These are phyloP conservation scores for Syzygium aromaticum DNA, from an alignment of 345 rosid genomes.

Conservation along the genomic window DNA sequence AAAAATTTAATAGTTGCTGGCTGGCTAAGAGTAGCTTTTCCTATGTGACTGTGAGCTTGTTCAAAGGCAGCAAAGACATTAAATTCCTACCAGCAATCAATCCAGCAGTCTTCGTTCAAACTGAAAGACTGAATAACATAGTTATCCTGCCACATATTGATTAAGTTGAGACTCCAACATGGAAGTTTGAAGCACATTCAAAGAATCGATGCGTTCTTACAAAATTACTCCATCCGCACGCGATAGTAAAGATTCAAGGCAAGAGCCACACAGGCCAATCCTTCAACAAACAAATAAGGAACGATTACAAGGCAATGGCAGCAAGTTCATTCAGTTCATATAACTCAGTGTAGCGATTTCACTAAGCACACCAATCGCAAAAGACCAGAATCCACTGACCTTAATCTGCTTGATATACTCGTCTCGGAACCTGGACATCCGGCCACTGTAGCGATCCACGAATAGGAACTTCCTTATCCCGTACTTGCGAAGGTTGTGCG, in stretches of 20 bases:
- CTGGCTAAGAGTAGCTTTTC: not conserved
- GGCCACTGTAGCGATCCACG: slow-evolving; percentile 60
- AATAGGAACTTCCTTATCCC: slow-evolving; percentile 66
- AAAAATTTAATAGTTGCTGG: not conserved
- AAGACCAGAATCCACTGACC: slow-evolving; percentile 24
- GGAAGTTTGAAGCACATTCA: not conserved
- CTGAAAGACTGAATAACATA: not conserved
- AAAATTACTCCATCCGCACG: not conserved
- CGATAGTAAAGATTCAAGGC: not conserved
- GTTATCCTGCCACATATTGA: not conserved
- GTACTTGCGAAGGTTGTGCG: slow-evolving; percentile 74
- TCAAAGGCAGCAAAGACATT: not conserved
- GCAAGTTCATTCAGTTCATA: not conserved
- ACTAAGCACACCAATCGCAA: not conserved
- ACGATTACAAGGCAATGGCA: not conserved
- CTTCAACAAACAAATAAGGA: not conserved
- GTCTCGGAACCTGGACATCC: slow-evolving; percentile 32
- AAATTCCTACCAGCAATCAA: not conserved
- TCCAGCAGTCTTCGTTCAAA: not conserved
- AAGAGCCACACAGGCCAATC: not conserved
- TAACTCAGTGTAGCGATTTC: not conserved
- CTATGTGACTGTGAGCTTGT: not conserved
- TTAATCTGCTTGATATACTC: slow-evolving; percentile 52
- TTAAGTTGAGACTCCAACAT: not conserved
- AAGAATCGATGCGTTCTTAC: not conserved